Base-by-base conservation (phyloP, 108 stramenopile genomes). In the Nitzschia sp. region DNA sequence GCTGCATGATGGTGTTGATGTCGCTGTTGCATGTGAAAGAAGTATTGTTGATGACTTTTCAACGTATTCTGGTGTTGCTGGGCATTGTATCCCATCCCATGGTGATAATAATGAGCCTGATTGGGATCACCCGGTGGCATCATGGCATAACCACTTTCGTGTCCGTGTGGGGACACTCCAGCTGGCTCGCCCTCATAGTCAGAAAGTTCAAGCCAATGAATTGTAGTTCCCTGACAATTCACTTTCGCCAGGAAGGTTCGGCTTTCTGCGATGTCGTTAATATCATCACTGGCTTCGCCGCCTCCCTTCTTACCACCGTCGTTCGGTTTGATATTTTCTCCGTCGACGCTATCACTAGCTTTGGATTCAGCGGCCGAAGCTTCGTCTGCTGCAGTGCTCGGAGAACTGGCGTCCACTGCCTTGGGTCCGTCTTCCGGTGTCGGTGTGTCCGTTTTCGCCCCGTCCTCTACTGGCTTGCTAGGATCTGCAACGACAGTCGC, bases 221-320 rank as follows among this genome's bases (percentile, higher is more conserved):
- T 75, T 13, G 78, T 54, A 23, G 56, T 77, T 34, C 55, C 54
- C 49, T 61, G 24, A 46, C 80, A 78, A 21, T 75, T 77, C 18
- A 88, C 79, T 56, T 82, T 85, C 13, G 78, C 81, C 6, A 88
- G 46, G 59, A 88, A 85, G 6, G 87, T 88, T 25, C 84, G 59
- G 59, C 82, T 83, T 55, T 83, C 82, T 0, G 84, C 63, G 56
- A 88, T 83, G 21, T 78, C 73, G 51, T 88, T 77, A n/a, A 88
- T 85, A 47, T 88, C 82, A 56, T 85, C 79, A 17, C 74, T 71
- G 11, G 56, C 63, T 21, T 62, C 64, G 19, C 29, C 62, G 0
- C 26, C 25, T 31, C 46, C 29, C 49, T 48, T 23, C 29, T 71
- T 71, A 17, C 15, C 46, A 11, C 24, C 35, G 15, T 70, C 35